These are phyloP conservation scores for Fusarium caatingaense DNA, from an alignment of 2,329 filamentous ascomycete species.

Conservation along the genomic window DNA sequence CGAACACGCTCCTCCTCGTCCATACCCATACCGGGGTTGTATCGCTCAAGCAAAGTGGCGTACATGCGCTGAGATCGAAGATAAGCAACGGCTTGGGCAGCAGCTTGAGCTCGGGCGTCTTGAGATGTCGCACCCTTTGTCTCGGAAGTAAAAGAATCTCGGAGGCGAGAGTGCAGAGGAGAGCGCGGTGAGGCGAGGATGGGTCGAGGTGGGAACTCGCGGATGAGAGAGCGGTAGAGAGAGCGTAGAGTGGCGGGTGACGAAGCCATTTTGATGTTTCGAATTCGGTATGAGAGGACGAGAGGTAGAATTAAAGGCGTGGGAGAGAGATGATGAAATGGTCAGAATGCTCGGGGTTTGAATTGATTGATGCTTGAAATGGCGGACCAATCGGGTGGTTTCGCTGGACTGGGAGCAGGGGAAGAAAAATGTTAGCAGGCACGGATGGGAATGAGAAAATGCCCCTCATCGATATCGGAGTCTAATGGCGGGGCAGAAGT, in stretches of 20 bases:
- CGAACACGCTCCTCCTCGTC: conserved; percentile 85
- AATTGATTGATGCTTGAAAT: conserved; percentile 30
- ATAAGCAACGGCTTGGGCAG: conserved; percentile 84
- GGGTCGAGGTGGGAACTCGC: conserved; percentile 83
- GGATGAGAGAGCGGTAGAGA: conserved; percentile 88
- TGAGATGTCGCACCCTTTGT: conserved; percentile 65
- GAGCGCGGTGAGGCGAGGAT: conserved; percentile 69
- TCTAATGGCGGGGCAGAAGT: conserved; percentile 33
- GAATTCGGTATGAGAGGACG: not conserved
- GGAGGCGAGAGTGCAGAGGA: conserved; percentile 52
- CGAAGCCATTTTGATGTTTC: conserved; percentile 47
- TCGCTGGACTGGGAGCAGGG: conserved; percentile 7
- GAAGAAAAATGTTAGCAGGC: conserved; percentile 34
- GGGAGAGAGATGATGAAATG: conserved; percentile 10
- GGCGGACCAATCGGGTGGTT: conserved; percentile 30
- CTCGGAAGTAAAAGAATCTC: conserved; percentile 50
- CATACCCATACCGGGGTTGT: conserved; percentile 94
- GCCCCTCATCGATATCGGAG: conserved; percentile 36
- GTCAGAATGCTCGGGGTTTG: conserved; percentile 4
- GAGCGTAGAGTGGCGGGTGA: conserved; percentile 70
- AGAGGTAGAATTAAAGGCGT: not conserved
- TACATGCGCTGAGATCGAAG: conserved; percentile 88
- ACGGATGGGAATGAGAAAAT: conserved; percentile 12
- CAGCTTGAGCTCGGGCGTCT: conserved; percentile 52
- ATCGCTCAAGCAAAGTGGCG: conserved; percentile 83